Evolutionary conservation across 2,329 filamentous ascomycete species (phyloP).

Genomic region (Knufia fluminis): DNA sequence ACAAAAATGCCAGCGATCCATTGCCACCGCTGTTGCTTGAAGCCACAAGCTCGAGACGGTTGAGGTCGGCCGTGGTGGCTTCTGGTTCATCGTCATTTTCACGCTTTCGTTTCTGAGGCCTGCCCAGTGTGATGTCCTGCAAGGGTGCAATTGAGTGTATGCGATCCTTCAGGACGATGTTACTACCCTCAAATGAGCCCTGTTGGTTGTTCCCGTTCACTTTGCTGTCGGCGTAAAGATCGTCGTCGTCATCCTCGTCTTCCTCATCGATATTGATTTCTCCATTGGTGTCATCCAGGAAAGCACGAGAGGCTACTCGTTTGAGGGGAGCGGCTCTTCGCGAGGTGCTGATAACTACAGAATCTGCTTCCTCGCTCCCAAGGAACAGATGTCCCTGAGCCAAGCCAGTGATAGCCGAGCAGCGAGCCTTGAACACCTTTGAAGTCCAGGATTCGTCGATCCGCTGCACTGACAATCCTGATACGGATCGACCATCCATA

Average conservation of each 20-base stretch:
- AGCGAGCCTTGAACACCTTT: slow-evolving; percentile 48
- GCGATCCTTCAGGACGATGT: slow-evolving; percentile 14
- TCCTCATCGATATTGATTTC: slow-evolving; percentile 46
- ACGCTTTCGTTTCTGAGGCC: slow-evolving; percentile 18
- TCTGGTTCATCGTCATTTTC: slow-evolving; percentile 51
- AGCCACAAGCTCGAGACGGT: slow-evolving; percentile 43
- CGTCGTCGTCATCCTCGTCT: slow-evolving; percentile 46
- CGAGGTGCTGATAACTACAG: slow-evolving; percentile 70
- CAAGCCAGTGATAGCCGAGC: slow-evolving; percentile 62
- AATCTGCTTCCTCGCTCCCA: slow-evolving; percentile 76
- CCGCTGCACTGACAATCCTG: slow-evolving; percentile 65
- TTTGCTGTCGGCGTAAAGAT: slow-evolving; percentile 34
- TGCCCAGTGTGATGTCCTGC: slow-evolving; percentile 16
- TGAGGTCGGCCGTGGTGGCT: slow-evolving; percentile 36
- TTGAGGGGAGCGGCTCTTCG: slow-evolving; percentile 45
- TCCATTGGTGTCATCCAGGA: slow-evolving; percentile 37
- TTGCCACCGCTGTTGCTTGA: slow-evolving; percentile 46
- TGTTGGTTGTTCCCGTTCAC: slow-evolving; percentile 23
- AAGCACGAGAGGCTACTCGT: slow-evolving; percentile 15
- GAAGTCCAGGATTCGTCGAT: slow-evolving; percentile 57
- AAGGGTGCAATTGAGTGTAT: slow-evolving; percentile 19
- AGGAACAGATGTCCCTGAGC: slow-evolving; percentile 66
- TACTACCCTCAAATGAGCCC: slow-evolving; percentile 7
- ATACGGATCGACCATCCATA: slow-evolving; percentile 84
- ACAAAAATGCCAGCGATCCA: slow-evolving; percentile 66